phyloP scores from a whole-genome alignment of 257 asterid species.

The Schizonepeta tenuifolia region DNA sequence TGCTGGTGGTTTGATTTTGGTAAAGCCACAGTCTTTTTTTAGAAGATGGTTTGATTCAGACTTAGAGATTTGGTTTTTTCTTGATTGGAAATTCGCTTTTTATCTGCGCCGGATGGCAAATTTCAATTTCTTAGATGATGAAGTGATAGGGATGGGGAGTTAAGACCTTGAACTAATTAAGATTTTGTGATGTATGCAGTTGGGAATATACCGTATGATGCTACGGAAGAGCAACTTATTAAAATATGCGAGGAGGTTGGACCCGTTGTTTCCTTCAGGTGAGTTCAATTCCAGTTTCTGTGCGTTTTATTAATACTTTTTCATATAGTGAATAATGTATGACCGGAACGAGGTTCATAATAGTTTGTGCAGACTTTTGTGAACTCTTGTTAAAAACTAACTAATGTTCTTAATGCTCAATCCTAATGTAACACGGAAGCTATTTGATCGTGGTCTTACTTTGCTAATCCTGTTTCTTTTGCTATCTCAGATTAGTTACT shows the following conservation, averaged over 20 bases:
- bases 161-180: slow-evolving; percentile 8
- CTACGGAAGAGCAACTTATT: slow-evolving; percentile 90
- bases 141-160: not conserved
- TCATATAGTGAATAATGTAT: too few species aligned
- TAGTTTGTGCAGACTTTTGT: not conserved
- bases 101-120: not conserved
- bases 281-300: slow-evolving; percentile 23
- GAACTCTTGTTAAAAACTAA: not conserved
- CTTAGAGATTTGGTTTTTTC: slow-evolving; percentile 17
- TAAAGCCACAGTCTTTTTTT: not conserved
- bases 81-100: slow-evolving; percentile 14
- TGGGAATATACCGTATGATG: slow-evolving; percentile 98
- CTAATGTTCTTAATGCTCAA: slow-evolving; percentile 3
- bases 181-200: slow-evolving; percentile 44
- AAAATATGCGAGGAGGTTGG: slow-evolving; percentile 98
- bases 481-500: slow-evolving; percentile 66
- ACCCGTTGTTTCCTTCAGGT: slow-evolving; percentile 97
- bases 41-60: not conserved
- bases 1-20: not conserved
- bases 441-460: not conserved
- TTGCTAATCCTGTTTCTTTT: not conserved
- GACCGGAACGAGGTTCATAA: not conserved
- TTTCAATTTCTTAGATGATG: not conserved
- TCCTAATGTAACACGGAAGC: not conserved
- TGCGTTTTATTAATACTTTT: not conserved